phyloP scores from a whole-genome alignment of 1,284 basidiomycete genomes.

The Clitocybe nebularis region DNA sequence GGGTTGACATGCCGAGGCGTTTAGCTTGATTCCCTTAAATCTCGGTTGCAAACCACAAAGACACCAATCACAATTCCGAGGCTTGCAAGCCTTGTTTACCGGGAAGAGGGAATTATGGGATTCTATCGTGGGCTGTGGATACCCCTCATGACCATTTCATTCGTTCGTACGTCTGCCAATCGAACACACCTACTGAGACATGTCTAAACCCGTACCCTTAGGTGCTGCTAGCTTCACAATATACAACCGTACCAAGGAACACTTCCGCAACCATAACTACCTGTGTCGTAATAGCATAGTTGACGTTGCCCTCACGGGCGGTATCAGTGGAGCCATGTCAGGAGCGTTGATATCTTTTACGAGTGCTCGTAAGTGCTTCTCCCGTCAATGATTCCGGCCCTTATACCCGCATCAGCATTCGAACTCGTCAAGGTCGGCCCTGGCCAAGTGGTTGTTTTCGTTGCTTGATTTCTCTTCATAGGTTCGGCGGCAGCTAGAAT shows the following conservation, averaged over 20 bases:
- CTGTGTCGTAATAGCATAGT: slow-evolving; percentile 56
- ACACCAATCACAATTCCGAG: slow-evolving; percentile 70
- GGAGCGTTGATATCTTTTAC: slow-evolving; percentile 81
- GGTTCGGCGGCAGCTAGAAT: slow-evolving; percentile 92
- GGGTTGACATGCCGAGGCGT: not conserved
- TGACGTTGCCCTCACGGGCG: slow-evolving; percentile 73
- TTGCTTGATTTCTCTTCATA: slow-evolving; percentile 26
- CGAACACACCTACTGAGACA: too few species aligned
- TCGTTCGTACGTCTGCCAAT: slow-evolving; percentile 72
- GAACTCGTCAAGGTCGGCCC: slow-evolving; percentile 88
- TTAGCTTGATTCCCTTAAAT: slow-evolving; percentile 89
- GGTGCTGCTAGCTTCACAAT: slow-evolving; percentile 92
- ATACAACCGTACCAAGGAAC: slow-evolving; percentile 86
- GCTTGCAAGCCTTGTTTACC: slow-evolving; percentile 72
- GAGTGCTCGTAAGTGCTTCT: slow-evolving; percentile 69
- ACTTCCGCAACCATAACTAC: slow-evolving; percentile 61
- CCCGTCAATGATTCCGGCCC: slow-evolving; percentile 8
- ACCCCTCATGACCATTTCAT: slow-evolving; percentile 93
- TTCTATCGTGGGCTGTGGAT: slow-evolving; percentile 92
- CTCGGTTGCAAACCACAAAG: slow-evolving; percentile 84
- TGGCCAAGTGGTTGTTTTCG: not conserved
- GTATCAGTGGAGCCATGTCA: slow-evolving; percentile 77
- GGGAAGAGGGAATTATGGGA: slow-evolving; percentile 88
- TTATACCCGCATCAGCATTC: slow-evolving; percentile 56
- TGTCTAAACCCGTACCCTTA: slow-evolving; percentile 22